These are phyloP conservation scores for Tanacetum coccineum DNA, from an alignment of 129 eudicot species.

Conservation along the genomic window DNA sequence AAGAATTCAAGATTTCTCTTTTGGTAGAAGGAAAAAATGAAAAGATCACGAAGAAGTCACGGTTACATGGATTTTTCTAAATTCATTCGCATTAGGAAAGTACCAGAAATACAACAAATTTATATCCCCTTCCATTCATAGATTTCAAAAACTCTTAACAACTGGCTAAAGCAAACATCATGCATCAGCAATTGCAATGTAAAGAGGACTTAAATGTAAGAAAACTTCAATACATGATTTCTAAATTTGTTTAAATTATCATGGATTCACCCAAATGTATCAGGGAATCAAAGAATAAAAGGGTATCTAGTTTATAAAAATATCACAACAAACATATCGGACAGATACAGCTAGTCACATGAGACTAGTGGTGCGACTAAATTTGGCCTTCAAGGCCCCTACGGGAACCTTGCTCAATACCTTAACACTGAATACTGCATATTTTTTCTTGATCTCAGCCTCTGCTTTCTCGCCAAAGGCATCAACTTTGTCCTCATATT, in stretches of 20 bases:
- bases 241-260: conserved; percentile 29
- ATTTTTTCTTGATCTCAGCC: conserved; percentile 80
- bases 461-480: conserved; percentile 71
- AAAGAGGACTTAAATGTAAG: conserved; percentile 25
- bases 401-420: conserved; percentile 82
- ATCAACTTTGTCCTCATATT: conserved; percentile 77
- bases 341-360: conserved; percentile 10
- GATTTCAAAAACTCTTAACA: conserved; percentile 8
- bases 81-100: neutral
- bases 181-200: neutral
- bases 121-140: conserved; percentile 33
- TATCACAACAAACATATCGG: conserved; percentile 35
- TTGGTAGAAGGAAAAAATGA: no score
- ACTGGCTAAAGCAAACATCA: neutral
- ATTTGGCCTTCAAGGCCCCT: conserved; percentile 49
- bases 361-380: neutral
- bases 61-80: no score
- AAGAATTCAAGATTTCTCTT: no score
- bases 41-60: no score
- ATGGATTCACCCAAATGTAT: conserved; percentile 20
- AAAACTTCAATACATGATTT: conserved; percentile 32
- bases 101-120: conserved; percentile 19
- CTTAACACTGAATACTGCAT: conserved; percentile 60
- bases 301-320: conserved; percentile 29
- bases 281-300: conserved; percentile 21